Evolutionary conservation across 257 asterid species (phyloP), one percentile per base, ranked within the genome.

Genomic region (Solanum stenotomum): DNA sequence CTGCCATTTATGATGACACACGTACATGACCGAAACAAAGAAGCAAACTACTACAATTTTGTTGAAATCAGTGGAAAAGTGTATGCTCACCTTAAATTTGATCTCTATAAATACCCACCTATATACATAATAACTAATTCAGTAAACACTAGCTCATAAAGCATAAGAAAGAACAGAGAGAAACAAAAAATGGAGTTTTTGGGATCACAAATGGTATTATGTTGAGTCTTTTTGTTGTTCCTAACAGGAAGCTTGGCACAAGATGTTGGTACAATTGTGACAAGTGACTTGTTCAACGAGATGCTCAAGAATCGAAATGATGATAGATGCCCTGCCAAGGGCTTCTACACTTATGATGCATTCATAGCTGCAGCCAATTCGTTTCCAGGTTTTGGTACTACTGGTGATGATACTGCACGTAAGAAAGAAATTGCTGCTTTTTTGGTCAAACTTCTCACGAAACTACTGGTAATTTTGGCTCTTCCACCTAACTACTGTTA

Each of bases 381-480:
- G 18, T 91, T 89, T 67, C 37, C 31, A 42, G 90, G 83, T 27
- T 91, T 91, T 40, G 91, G 91, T 72, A 91, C 91, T 4, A 88
- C 90, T 9, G 93, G 93, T 25, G 88, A 89, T 68, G 22, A 59
- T 14, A 25, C n/a, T 10, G 83, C 88, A 1, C 85, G 89, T 10
- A 91, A 88, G 82, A 86, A 89, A 8, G 90, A 91, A 63, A 86
- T 89, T 23, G 91, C 90, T 15, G 91, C 91, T 91, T 91, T 68
- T 77, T 91, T 1, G 91, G 89, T 35, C 91, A 91, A 83, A 91
- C 90, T 23, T 91, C 93, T 31, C 93, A 89, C 3, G 93, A 89
- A 37, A 89, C 89, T 27, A 89, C 89, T 27, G 93, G 91, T 90
- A 67, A 29, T 33, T 33, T 33, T 49, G 8, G 61, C 22, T 15